A percentile compares a stretch with the other conserved stretches of the same genome.
Conservation (phyloP, 345 rosid species). For the Pseudoturritis turrita region DNA sequence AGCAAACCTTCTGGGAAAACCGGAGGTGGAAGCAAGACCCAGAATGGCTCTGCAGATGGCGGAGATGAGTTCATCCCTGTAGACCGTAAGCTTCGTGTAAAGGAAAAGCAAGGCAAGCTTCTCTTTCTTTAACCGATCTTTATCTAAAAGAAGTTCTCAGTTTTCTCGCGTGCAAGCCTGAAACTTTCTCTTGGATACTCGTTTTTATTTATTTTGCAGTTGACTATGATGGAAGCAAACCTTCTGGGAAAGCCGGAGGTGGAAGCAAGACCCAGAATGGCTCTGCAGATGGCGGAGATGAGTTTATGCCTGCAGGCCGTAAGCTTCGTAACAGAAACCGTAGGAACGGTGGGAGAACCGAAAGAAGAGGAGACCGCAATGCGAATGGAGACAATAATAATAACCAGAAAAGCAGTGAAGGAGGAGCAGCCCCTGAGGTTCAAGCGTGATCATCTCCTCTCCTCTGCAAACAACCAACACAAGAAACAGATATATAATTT, state of each 20-base stretch:
- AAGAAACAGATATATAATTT: slow-evolving; percentile 2
- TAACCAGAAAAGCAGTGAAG: slow-evolving; percentile 13
- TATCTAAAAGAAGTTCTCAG: background rate
- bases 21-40: slow-evolving; percentile 10
- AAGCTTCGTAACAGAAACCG: background rate
- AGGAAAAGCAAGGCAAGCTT: slow-evolving; percentile 31
- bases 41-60: slow-evolving; percentile 8
- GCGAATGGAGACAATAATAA: background rate
- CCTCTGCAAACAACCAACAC: background rate
- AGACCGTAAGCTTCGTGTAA: slow-evolving; percentile 31
- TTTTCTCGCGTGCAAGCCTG: background rate
- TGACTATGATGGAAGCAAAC: slow-evolving; percentile 24
- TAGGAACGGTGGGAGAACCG: slow-evolving; percentile 11
- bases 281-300: slow-evolving; percentile 21
- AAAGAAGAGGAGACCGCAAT: slow-evolving; percentile 1
- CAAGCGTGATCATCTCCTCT: background rate
- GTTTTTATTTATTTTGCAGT: slow-evolving; percentile 8
- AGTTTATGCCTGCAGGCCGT: background rate
- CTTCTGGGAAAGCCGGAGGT: slow-evolving; percentile 13
- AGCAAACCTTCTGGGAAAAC: slow-evolving; percentile 17
- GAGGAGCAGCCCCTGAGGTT: background rate
- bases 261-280: background rate
- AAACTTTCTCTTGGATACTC: background rate
- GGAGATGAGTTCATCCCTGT: slow-evolving; percentile 28
- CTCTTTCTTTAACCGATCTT: background rate